A percentile compares a stretch with the other conserved stretches of the same genome.
phyloP scores from a whole-genome alignment of 495 filamentous ascomycete species.

The Corynascus novoguineensis region DNA sequence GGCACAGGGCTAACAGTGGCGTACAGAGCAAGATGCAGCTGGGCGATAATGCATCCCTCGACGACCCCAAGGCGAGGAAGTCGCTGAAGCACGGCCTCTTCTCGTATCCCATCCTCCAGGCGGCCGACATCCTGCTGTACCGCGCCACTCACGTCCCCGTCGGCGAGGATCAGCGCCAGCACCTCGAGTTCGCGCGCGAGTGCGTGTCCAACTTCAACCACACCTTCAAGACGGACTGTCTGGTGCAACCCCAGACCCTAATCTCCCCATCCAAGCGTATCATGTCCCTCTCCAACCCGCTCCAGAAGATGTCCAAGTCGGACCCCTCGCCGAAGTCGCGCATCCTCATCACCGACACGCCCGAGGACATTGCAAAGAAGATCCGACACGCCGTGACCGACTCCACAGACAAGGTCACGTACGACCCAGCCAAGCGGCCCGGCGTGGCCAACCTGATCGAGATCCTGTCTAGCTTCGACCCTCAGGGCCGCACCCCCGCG shows the following conservation, averaged over 20 bases:
- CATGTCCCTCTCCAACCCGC: constrained; percentile 78
- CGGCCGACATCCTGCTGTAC: constrained; percentile 89
- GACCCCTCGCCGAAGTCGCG: constrained; percentile 60
- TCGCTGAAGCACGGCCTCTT: constrained; percentile 84
- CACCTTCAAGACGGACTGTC: constrained; percentile 56
- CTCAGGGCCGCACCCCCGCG: constrained; percentile 37
- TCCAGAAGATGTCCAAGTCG: constrained; percentile 90
- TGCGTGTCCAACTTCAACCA: constrained; percentile 81
- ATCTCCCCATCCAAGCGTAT: constrained; percentile 71
- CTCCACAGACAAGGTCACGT: constrained; percentile 54
- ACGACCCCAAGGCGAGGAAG: constrained; percentile 48
- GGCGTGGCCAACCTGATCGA: constrained; percentile 84
- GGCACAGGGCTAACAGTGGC: not conserved
- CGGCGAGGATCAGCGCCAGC: constrained; percentile 87
- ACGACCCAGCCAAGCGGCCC: constrained; percentile 63
- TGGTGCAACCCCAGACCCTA: constrained; percentile 61
- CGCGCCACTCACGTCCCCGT: constrained; percentile 91
- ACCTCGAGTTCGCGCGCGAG: constrained; percentile 85
- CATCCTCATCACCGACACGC: constrained; percentile 72
- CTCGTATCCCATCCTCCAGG: constrained; percentile 93
- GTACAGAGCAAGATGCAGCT: constrained; percentile 63
- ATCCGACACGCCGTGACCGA: constrained; percentile 76
- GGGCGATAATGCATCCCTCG: constrained; percentile 47
- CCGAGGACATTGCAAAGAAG: constrained; percentile 57
- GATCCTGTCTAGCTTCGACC: constrained; percentile 62